phyloP scores from a whole-genome alignment of 495 filamentous ascomycete genomes.

The Penicillium bialowiezense region DNA sequence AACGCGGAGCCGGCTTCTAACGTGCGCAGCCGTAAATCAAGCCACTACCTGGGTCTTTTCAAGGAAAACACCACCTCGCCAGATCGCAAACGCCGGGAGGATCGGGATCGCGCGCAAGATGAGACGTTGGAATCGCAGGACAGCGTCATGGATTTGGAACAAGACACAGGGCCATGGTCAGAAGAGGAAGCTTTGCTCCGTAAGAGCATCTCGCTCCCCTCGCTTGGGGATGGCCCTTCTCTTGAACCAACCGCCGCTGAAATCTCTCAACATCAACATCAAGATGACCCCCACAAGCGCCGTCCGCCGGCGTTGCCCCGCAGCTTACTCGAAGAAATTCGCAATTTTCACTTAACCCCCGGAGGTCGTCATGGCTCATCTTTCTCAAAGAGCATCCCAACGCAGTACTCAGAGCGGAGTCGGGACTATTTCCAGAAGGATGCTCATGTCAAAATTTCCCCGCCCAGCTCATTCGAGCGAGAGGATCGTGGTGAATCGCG shows the following conservation, averaged over 20 bases:
- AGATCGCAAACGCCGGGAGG: conserved; percentile 45
- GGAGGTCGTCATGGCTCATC: conserved; percentile 48
- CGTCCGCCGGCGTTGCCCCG: conserved; percentile 37
- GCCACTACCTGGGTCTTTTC: conserved; percentile 88
- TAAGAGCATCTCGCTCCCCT: conserved; percentile 36
- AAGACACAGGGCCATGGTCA: not conserved
- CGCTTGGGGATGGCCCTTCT: conserved; percentile 25
- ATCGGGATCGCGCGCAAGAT: conserved; percentile 29
- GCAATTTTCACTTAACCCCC: conserved; percentile 57
- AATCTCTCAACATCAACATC: conserved; percentile 2
- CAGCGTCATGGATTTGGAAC: conserved; percentile 15
- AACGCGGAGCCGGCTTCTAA: conserved; percentile 70
- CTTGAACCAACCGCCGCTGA: conserved; percentile 17
- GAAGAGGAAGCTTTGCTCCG: conserved; percentile 22
- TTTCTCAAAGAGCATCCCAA: conserved; percentile 56
- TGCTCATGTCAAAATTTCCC: conserved; percentile 15
- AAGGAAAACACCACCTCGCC: conserved; percentile 73
- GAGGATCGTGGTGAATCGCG: conserved; percentile 38
- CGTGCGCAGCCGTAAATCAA: conserved; percentile 87
- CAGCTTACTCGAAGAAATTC: conserved; percentile 60
- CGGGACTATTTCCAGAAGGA: conserved; percentile 31
- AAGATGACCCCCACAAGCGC: conserved; percentile 27
- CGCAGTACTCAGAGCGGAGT: conserved; percentile 36
- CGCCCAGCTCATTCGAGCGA: conserved; percentile 25
- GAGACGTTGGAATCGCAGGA: conserved; percentile 17